Conservation (phyloP, 2,329 filamentous ascomycete genomes). For the Didymella sp. region DNA sequence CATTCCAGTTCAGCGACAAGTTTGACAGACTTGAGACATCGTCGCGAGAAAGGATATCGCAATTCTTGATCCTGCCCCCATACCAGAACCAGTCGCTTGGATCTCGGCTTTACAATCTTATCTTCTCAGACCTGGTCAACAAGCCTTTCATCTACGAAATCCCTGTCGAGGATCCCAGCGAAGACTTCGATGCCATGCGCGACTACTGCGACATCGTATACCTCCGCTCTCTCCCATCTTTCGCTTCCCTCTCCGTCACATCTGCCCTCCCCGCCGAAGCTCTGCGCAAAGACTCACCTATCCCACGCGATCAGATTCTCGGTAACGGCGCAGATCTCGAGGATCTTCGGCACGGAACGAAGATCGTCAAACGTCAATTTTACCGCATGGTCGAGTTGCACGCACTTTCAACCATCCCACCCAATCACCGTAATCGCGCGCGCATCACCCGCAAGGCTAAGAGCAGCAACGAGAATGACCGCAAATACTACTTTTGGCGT, state of each 20-base stretch:
- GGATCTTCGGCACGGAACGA: constrained; percentile 64
- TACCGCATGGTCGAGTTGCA: constrained; percentile 78
- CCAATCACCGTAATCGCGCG: constrained; percentile 55
- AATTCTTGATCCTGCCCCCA: constrained; percentile 89
- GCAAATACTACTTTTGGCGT: constrained; percentile 74
- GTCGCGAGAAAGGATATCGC: constrained; percentile 83
- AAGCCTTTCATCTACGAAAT: constrained; percentile 78
- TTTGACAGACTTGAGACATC: constrained; percentile 67
- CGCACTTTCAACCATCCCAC: constrained; percentile 64
- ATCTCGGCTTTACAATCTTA: constrained; percentile 77
- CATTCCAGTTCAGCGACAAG: constrained; percentile 39
- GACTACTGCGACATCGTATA: constrained; percentile 75
- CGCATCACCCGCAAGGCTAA: constrained; percentile 54
- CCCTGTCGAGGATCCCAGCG: constrained; percentile 92
- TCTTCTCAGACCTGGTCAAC: constrained; percentile 73
- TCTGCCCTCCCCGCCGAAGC: constrained; percentile 59
- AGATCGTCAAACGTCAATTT: constrained; percentile 81
- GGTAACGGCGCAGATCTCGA: constrained; percentile 63
- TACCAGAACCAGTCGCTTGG: constrained; percentile 85
- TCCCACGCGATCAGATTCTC: constrained; percentile 62
- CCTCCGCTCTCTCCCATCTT: constrained; percentile 66
- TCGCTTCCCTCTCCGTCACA: constrained; percentile 61
- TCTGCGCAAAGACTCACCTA: constrained; percentile 60
- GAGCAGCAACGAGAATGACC: constrained; percentile 64
- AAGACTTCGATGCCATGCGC: constrained; percentile 80